Percentiles rank a stretch among this genome's conserved stretches.
phyloP scores from a whole-genome alignment of 2,329 filamentous ascomycete species.

The Aspergillus novoparasiticus region DNA sequence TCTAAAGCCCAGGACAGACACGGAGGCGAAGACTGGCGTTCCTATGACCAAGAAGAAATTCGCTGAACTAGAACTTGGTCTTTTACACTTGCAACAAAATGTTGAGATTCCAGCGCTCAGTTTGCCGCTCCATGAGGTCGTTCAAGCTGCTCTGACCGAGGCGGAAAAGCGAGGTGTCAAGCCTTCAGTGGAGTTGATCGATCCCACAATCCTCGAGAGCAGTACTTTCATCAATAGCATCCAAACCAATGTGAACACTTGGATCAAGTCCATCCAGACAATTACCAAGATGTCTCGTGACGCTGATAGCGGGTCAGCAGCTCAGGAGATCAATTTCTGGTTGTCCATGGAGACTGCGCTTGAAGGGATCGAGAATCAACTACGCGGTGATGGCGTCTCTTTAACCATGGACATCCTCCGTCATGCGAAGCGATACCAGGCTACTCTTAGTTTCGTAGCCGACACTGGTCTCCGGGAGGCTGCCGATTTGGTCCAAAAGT shows the following conservation, averaged over 20 bases:
- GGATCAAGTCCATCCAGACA: slow-evolving; percentile 98
- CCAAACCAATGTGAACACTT: slow-evolving; percentile 90
- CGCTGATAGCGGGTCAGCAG: slow-evolving; percentile 74
- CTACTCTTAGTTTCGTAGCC: slow-evolving; percentile 92
- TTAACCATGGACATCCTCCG: slow-evolving; percentile 93
- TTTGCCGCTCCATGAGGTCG: slow-evolving; percentile 82
- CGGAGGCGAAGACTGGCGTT: slow-evolving; percentile 90
- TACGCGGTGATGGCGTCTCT: slow-evolving; percentile 83
- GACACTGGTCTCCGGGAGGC: slow-evolving; percentile 96
- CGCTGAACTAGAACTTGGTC: slow-evolving; percentile 86
- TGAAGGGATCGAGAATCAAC: slow-evolving; percentile 86
- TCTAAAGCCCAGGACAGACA: slow-evolving; percentile 73
- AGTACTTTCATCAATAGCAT: slow-evolving; percentile 91
- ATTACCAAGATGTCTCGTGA: slow-evolving; percentile 95
- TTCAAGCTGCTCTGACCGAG: slow-evolving; percentile 81
- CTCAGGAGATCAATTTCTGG: slow-evolving; percentile 99
- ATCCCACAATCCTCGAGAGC: slow-evolving; percentile 75
- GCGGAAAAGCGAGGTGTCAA: slow-evolving; percentile 68
- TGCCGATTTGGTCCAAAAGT: slow-evolving; percentile 94
- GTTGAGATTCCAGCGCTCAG: slow-evolving; percentile 94
- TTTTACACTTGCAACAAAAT: slow-evolving; percentile 93
- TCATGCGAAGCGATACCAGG: slow-evolving; percentile 96
- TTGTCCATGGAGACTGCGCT: slow-evolving; percentile 92
- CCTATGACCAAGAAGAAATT: slow-evolving; percentile 97
- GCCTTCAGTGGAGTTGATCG: slow-evolving; percentile 77